These are phyloP conservation scores for Bothriochloa decipiens DNA, from an alignment of 176 grass and related monocot species.

Conservation along the genomic window DNA sequence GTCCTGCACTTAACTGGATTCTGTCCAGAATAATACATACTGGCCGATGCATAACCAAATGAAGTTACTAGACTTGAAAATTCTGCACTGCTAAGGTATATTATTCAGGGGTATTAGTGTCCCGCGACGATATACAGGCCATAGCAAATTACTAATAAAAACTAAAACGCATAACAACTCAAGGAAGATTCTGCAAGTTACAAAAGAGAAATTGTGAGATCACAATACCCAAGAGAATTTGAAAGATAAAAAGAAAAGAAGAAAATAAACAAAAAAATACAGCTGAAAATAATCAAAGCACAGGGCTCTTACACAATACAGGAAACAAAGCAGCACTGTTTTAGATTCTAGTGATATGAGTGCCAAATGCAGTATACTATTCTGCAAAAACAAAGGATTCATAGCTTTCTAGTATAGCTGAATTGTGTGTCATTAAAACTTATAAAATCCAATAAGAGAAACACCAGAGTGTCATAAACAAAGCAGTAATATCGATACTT, in stretches of 20 bases:
- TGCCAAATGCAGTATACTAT: neutral
- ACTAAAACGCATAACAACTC: neutral
- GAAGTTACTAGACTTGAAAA: neutral
- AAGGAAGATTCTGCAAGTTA: neutral
- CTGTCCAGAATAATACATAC: neutral
- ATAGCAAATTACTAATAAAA: constrained; percentile 1
- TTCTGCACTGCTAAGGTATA: too few species aligned
- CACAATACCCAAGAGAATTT: too few species aligned
- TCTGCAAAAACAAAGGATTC: neutral
- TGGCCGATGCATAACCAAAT: neutral
- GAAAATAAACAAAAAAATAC: neutral
- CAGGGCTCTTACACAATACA: neutral
- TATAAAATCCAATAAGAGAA: constrained; percentile 10
- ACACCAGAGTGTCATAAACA: neutral
- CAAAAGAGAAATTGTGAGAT: neutral
- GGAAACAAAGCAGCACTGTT: neutral
- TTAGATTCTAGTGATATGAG: too few species aligned
- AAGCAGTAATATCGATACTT: neutral
- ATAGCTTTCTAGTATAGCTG: neutral
- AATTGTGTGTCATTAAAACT: too few species aligned
- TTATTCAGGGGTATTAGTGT: neutral
- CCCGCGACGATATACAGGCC: neutral
- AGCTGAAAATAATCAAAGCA: neutral
- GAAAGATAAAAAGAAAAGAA: neutral
- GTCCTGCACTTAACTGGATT: neutral